Conservation (phyloP, 768 basidiomycete species). For the Gautieria morchelliformis region DNA sequence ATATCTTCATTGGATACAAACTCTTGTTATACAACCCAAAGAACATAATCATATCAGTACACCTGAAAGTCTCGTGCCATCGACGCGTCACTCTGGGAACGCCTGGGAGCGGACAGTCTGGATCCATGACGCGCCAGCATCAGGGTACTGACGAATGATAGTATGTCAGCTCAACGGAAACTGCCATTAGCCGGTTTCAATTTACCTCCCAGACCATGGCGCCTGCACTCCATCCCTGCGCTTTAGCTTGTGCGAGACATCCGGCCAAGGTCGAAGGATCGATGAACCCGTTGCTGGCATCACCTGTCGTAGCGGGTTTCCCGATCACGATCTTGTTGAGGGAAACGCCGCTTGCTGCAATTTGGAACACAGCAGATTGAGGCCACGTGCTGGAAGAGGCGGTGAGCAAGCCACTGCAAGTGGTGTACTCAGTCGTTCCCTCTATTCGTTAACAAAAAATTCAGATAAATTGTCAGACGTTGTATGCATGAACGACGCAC, state of each 20-base stretch:
- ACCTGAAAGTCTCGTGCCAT: no score
- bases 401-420: slow-evolving; percentile 16
- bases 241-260: slow-evolving; percentile 52
- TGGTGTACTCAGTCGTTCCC: slow-evolving; percentile 11
- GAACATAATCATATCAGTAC: no score
- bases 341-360: slow-evolving; percentile 46
- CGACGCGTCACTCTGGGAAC: slow-evolving; percentile 17
- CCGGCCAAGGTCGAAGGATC: slow-evolving; percentile 41
- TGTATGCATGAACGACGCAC: slow-evolving; percentile 13
- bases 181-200: neutral
- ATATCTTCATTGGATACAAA: no score
- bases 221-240: slow-evolving; percentile 48
- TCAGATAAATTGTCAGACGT: neutral
- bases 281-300: slow-evolving; percentile 58
- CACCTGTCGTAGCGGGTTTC: slow-evolving; percentile 47
- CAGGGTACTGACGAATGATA: slow-evolving; percentile 27
- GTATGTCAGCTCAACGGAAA: slow-evolving; percentile 8
- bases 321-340: slow-evolving; percentile 65
- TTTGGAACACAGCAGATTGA: slow-evolving; percentile 36
- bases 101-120: slow-evolving; percentile 25
- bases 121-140: slow-evolving; percentile 33
- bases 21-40: no score
- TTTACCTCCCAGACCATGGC: slow-evolving; percentile 29
- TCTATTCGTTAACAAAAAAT: neutral
- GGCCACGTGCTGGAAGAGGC: slow-evolving; percentile 20